Conservation (phyloP, 768 basidiomycete genomes). For the Mycena leptocephala region DNA sequence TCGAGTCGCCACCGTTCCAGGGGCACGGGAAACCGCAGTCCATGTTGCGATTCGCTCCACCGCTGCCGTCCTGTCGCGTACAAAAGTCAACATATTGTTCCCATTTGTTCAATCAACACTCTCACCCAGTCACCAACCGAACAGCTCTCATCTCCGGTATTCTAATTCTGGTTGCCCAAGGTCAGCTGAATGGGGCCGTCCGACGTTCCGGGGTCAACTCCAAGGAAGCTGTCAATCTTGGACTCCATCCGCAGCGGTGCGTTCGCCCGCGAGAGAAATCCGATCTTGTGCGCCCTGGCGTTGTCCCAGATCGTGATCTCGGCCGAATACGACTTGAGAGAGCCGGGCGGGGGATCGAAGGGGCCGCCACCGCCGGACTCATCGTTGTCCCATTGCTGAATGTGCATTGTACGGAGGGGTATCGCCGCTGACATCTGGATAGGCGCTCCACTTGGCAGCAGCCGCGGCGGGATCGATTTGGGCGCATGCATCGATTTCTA, state of each 20-base stretch:
- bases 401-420: neutral
- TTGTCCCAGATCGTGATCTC: conserved; percentile 3
- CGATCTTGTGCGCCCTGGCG: neutral
- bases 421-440: conserved; percentile 1
- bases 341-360: neutral
- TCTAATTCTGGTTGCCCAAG: neutral
- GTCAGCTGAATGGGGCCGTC: neutral
- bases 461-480: neutral
- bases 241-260: neutral
- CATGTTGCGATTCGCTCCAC: neutral
- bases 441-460: neutral
- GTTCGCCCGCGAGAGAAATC: neutral
- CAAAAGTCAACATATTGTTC: neutral
- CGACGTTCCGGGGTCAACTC: neutral
- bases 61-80: neutral
- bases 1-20: conserved; percentile 12
- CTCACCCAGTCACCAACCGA: conserved; percentile 7
- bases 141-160: neutral
- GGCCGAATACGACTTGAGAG: neutral
- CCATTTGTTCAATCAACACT: neutral
- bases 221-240: neutral
- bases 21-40: neutral
- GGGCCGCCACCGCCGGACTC: neutral
- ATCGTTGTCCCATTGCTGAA: neutral
- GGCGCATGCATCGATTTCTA: neutral